phyloP scores from a whole-genome alignment of 2,329 filamentous ascomycete species.

The Phialemonium atrogriseum region DNA sequence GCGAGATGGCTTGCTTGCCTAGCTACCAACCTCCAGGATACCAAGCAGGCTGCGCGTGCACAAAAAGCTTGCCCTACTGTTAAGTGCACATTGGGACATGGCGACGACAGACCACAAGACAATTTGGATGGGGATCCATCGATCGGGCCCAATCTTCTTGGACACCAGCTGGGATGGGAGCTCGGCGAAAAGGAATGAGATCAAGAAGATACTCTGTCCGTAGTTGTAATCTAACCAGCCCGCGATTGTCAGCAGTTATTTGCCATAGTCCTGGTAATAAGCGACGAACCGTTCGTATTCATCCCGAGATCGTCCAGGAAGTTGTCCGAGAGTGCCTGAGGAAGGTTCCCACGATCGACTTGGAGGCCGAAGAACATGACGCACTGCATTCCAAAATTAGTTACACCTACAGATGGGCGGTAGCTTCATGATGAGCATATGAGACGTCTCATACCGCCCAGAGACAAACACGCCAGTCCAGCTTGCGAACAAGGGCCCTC shows the following conservation, averaged over 20 bases:
- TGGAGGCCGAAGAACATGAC: conserved; percentile 55
- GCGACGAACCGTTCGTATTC: conserved; percentile 33
- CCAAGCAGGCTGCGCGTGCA: conserved; percentile 29
- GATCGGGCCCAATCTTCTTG: conserved; percentile 37
- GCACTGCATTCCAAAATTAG: too few relatives aligned
- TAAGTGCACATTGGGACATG: conserved; percentile 20
- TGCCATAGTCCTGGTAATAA: too few relatives aligned
- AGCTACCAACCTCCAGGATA: too few relatives aligned
- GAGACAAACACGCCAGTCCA: conserved; percentile 29
- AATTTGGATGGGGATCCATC: conserved; percentile 37
- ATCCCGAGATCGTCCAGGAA: conserved; percentile 45
- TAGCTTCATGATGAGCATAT: too few relatives aligned
- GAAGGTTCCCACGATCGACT: conserved; percentile 51
- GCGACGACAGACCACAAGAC: conserved; percentile 19
- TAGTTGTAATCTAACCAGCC: conserved; percentile 32
- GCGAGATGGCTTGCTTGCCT: too few relatives aligned
- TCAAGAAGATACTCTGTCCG: conserved; percentile 40
- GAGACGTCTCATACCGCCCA: conserved; percentile 25
- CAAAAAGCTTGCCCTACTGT: conserved; percentile 19
- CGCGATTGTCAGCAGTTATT: not conserved
- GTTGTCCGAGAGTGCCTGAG: conserved; percentile 53
- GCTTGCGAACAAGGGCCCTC: conserved; percentile 39
- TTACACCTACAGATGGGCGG: too few relatives aligned
- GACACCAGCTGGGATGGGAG: conserved; percentile 49
- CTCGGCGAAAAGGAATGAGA: conserved; percentile 45